Percentiles rank a stretch among this genome's conserved stretches.
Conservation (phyloP, 2,329 filamentous ascomycete genomes). For the Hypoxylon sp. region DNA sequence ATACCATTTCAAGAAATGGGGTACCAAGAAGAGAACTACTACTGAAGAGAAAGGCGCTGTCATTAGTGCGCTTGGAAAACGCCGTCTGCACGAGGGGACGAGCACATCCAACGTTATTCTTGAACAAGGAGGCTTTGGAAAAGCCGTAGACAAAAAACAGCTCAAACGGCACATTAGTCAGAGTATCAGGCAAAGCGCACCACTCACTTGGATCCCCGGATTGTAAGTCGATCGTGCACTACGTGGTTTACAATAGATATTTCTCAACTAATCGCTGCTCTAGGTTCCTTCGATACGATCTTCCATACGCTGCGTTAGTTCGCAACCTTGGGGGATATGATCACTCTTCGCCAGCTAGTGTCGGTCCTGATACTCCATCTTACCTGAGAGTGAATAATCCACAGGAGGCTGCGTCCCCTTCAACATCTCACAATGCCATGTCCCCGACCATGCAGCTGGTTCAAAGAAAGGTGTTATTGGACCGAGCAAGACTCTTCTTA, state of each 20-base stretch:
- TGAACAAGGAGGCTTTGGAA: constrained; percentile 35
- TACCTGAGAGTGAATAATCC: constrained; percentile 23
- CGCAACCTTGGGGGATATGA: not conserved
- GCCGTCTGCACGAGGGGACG: constrained; percentile 5
- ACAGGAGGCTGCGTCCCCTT: not conserved
- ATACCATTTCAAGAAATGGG: constrained; percentile 41
- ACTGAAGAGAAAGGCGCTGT: constrained; percentile 42
- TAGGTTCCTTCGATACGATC: constrained; percentile 33
- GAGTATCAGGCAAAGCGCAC: constrained; percentile 23
- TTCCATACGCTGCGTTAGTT: constrained; percentile 32
- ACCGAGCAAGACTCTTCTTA: constrained; percentile 39
- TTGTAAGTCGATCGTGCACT: constrained; percentile 13
- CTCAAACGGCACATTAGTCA: constrained; percentile 44
- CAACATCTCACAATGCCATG: not conserved
- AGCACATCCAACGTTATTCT: constrained; percentile 33
- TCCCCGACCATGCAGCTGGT: constrained; percentile 38
- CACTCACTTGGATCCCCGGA: constrained; percentile 13
- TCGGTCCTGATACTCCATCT: constrained; percentile 22
- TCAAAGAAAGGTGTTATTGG: constrained; percentile 15
- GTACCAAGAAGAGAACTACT: constrained; percentile 33
- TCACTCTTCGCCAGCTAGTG: constrained; percentile 17
- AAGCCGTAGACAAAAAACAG: constrained; percentile 44
- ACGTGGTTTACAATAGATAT: no score
- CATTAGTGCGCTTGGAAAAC: constrained; percentile 39
- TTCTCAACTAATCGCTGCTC: not conserved